These are phyloP conservation scores for Linum tenue DNA, from an alignment of 345 rosid genomes.

Conservation along the genomic window DNA sequence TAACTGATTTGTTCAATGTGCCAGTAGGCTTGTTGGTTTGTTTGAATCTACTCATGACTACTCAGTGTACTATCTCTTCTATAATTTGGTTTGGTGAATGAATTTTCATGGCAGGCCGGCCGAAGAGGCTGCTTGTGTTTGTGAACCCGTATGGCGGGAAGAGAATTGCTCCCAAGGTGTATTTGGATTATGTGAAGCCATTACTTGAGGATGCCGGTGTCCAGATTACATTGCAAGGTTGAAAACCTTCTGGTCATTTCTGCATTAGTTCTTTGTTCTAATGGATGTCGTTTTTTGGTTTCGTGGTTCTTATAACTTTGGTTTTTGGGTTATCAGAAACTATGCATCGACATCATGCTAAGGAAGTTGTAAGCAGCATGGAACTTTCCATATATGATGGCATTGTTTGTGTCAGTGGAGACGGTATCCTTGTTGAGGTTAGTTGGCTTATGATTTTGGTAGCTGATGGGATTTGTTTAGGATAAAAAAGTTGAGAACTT, in stretches of 20 bases:
- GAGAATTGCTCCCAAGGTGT: constrained; percentile 55
- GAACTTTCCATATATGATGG: constrained; percentile 68
- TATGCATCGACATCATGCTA: constrained; percentile 63
- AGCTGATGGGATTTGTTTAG: too few species aligned
- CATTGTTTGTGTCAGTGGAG: constrained; percentile 92
- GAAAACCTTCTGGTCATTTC: neutral
- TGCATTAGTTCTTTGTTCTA: neutral
- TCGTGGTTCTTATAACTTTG: neutral
- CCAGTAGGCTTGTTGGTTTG: too few species aligned
- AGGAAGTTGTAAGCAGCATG: constrained; percentile 48
- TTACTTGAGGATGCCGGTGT: constrained; percentile 67
- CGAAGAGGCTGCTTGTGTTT: constrained; percentile 57
- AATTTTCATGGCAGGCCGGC: constrained; percentile 44
- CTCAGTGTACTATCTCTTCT: too few species aligned
- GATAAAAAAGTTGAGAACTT: too few species aligned
- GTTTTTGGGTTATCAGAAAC: constrained; percentile 45
- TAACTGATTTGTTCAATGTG: too few species aligned
- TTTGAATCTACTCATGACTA: too few species aligned
- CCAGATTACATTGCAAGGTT: constrained; percentile 63
- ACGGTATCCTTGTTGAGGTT: constrained; percentile 94
- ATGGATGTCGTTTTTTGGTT: neutral
- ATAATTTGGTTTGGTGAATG: neutral
- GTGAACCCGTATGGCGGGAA: constrained; percentile 92
- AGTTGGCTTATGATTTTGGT: constrained; percentile 11
- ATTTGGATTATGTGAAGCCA: constrained; percentile 60